Evolutionary conservation across 305 asterid species (phyloP).

Genomic region (Solanum chacoense): DNA sequence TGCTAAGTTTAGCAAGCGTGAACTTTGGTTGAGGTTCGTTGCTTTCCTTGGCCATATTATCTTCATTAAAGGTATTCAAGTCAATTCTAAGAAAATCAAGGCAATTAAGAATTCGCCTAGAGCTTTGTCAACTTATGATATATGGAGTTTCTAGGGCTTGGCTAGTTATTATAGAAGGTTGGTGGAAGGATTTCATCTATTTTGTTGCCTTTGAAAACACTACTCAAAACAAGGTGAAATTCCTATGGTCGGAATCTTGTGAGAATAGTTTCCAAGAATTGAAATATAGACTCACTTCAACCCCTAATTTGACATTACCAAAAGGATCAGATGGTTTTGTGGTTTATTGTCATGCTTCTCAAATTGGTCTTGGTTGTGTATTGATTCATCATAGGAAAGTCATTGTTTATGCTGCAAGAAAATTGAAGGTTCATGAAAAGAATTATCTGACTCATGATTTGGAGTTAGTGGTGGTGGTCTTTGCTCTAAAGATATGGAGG

Average conservation of each 20-base stretch:
- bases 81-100: background rate
- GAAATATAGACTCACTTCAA: background rate
- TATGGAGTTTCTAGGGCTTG: background rate
- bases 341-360: too few species aligned
- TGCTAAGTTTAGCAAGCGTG: background rate
- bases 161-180: background rate
- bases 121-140: background rate
- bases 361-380: background rate
- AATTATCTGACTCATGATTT: background rate
- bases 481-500: background rate
- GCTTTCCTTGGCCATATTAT: background rate
- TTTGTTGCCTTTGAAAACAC: background rate
- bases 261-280: background rate
- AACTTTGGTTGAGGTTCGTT: background rate
- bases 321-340: too few species aligned
- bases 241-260: background rate
- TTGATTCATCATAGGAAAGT: background rate
- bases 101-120: background rate
- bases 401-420: background rate
- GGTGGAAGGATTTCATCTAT: background rate
- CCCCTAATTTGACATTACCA: background rate
- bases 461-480: background rate
- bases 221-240: background rate
- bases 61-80: background rate
- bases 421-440: background rate